Evolutionary conservation across 805 yeast species (phyloP).

Genomic region (Lipomyces japonicus): DNA sequence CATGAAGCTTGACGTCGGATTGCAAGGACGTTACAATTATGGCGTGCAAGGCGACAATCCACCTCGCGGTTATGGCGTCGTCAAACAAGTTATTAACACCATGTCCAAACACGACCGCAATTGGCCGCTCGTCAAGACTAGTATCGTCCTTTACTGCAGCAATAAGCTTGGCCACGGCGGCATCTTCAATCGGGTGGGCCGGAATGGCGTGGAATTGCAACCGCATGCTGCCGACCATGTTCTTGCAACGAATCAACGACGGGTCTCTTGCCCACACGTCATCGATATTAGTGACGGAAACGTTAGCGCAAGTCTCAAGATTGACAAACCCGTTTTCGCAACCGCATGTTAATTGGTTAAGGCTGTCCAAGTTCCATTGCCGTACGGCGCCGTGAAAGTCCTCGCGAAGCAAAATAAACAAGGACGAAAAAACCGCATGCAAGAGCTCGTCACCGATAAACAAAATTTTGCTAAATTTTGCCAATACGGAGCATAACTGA

Average conservation of each 20-base stretch:
- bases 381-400: constrained; percentile 16
- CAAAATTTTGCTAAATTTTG: constrained; percentile 7
- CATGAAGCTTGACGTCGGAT: constrained; percentile 3
- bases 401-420: constrained; percentile 14
- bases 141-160: not conserved
- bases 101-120: constrained; percentile 15
- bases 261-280: constrained; percentile 2
- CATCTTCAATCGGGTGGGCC: not conserved
- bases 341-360: constrained; percentile 3
- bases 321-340: constrained; percentile 12
- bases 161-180: not conserved
- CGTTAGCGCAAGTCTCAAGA: not conserved
- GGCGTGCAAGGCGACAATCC: constrained; percentile 11
- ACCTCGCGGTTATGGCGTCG: constrained; percentile 3
- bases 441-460: constrained; percentile 24
- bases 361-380: constrained; percentile 5
- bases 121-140: constrained; percentile 7
- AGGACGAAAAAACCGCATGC: constrained; percentile 9
- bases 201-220: constrained; percentile 2
- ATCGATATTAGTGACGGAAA: not conserved
- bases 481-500: constrained; percentile 11
- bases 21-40: not conserved
- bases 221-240: not conserved
- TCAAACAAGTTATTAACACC: constrained; percentile 7
- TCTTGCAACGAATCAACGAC: constrained; percentile 2